A percentile compares a stretch with the other conserved stretches of the same genome.
phyloP scores from a whole-genome alignment of 768 basidiomycete species.

The Roridomyces roridus region DNA sequence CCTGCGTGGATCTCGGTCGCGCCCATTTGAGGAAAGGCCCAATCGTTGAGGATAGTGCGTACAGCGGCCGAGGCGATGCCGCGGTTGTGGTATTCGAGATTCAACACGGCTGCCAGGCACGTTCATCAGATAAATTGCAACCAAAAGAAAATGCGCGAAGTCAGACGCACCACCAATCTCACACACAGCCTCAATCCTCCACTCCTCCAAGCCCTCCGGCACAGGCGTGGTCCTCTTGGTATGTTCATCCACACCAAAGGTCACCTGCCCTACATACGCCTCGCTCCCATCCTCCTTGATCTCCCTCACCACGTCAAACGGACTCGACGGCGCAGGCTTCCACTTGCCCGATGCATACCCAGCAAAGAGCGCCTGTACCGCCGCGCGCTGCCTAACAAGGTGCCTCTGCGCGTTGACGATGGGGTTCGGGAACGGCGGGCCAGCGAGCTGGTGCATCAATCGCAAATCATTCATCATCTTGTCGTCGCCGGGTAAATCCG shows the following conservation, averaged over 20 bases:
- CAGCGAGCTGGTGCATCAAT: slow-evolving; percentile 17
- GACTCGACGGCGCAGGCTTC: slow-evolving; percentile 6
- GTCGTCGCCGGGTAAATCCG: slow-evolving; percentile 11
- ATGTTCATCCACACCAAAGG: not conserved
- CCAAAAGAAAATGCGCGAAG: too few species aligned
- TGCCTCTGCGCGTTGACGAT: not conserved
- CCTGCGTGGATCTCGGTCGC: slow-evolving; percentile 22
- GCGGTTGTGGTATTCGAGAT: slow-evolving; percentile 13
- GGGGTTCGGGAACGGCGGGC: slow-evolving; percentile 19
- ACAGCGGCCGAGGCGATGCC: slow-evolving; percentile 23
- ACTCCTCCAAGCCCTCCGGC: slow-evolving; percentile 19
- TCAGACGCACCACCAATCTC: slow-evolving; percentile 21
- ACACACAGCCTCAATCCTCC: slow-evolving; percentile 12
- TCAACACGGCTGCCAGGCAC: slow-evolving; percentile 22
- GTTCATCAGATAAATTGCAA: too few species aligned
- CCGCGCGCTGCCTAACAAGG: slow-evolving; percentile 15
- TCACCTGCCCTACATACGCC: slow-evolving; percentile 24
- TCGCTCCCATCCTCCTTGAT: not conserved
- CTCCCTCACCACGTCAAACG: slow-evolving; percentile 21
- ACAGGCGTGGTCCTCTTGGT: slow-evolving; percentile 14
- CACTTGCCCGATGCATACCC: slow-evolving; percentile 6
- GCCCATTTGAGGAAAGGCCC: slow-evolving; percentile 23
- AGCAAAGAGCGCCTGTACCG: slow-evolving; percentile 6
- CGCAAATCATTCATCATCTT: slow-evolving; percentile 27
- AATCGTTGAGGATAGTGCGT: slow-evolving; percentile 11